Percentiles rank a stretch among this genome's conserved stretches.
These are phyloP conservation scores for Ettlia oleoabundans DNA, from an alignment of 139 green algal genomes.

Conservation along the genomic window DNA sequence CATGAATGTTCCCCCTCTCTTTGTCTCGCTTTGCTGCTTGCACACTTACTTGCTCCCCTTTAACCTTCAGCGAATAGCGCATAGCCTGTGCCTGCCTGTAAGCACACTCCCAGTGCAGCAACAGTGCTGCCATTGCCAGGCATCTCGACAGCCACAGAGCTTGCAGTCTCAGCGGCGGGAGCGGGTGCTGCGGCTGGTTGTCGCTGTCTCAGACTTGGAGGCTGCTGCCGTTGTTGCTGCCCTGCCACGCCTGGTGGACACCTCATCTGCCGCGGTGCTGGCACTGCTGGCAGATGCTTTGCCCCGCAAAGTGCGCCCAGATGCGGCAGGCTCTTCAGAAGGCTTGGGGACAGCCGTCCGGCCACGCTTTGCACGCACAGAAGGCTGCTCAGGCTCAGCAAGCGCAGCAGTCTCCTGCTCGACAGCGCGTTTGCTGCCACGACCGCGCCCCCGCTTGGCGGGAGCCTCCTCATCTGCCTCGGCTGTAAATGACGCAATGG, in stretches of 20 bases:
- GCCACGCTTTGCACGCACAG: slow-evolving; percentile 7
- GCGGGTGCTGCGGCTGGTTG: not conserved
- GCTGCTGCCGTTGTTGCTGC: not conserved
- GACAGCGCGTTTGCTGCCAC: not conserved
- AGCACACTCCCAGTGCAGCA: no score
- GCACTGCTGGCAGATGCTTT: not conserved
- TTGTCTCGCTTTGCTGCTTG: no score
- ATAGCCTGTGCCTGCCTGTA: no score
- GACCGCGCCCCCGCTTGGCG: not conserved
- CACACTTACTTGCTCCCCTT: no score
- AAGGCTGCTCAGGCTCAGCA: not conserved
- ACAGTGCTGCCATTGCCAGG: no score
- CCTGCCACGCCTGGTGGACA: slow-evolving; percentile 22
- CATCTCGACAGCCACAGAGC: not conserved
- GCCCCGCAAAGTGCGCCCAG: slow-evolving; percentile 22
- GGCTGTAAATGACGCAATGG: not conserved
- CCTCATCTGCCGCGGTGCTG: slow-evolving; percentile 5
- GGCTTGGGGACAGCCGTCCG: not conserved
- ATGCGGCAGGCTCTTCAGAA: not conserved
- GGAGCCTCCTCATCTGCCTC: not conserved
- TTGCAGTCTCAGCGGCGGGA: slow-evolving; percentile 10
- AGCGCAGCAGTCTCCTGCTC: not conserved
- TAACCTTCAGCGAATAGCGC: no score
- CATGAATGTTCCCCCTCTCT: no score
- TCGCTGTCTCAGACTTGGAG: not conserved